Base-by-base conservation (phyloP, 371 early-diverging fungal genomes). In the Rhizopus arrhizus region DNA sequence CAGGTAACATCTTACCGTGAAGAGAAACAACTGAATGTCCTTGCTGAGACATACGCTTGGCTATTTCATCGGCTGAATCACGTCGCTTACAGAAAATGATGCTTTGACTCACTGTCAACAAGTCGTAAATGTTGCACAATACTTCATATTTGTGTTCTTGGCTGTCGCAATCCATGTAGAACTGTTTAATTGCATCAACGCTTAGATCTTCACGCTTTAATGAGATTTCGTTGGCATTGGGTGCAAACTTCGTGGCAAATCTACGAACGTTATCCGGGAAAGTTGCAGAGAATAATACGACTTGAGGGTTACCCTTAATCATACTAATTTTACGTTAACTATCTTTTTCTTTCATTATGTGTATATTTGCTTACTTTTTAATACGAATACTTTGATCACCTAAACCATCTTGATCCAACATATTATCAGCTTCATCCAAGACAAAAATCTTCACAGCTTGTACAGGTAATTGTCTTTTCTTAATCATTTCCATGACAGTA, bases 211-310 rank as follows among this genome's bases (percentile, higher is more conserved):
- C 90, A 33, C 86, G 83, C 63, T 91, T 88, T 53, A 98, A 83
- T 0, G 84, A 84, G 59, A 98, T 91, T 72, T 90, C 85, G 72
- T 95, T 91, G 22, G 96, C 92, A 35, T 89, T 69, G 12, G 95
- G 94, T 0, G 91, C 92, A 66, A 95, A 89, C 32, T 81, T 73
- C 38, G 75, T 59, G 4, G 98, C 95, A 65, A 94, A 96, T 16
- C 61, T 52, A 11, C 91, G 85, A 29, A 98, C 91, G 13, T 84
- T 69, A 3, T 88, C 88, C 2, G 94, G 87, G 83, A 94, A 99
- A 4, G 99, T 99, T 12, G 99, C 99, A 12, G 97, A 97, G 73
- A 99, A 99, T 49, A 98, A 79, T 8, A 95, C 86, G 42, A 94
- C 78, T 70, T 98, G 98, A 66, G 88, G 84, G 13, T 64, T 71